Evolutionary conservation across 2,329 filamentous ascomycete species (phyloP).

Genomic region (Tetracladium maxilliforme): DNA sequence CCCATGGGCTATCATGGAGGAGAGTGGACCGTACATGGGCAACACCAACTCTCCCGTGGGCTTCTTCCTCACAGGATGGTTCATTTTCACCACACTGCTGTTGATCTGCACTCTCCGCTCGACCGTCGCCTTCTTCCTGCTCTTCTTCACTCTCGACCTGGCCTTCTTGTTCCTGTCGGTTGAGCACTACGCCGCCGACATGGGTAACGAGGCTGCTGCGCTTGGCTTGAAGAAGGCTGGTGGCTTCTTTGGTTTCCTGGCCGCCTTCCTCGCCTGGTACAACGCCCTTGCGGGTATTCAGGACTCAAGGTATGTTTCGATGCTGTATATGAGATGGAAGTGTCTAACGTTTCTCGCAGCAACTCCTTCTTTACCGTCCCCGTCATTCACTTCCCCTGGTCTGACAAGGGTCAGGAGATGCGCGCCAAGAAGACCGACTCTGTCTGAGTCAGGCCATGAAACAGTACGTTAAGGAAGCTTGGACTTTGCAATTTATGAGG

Average conservation of each 20-base stretch:
- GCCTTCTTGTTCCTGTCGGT: constrained; percentile 43
- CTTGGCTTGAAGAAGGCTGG: constrained; percentile 50
- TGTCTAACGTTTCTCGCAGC: constrained; percentile 33
- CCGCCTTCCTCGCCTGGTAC: constrained; percentile 78
- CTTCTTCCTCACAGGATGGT: constrained; percentile 45
- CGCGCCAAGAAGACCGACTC: constrained; percentile 37
- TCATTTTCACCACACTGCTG: constrained; percentile 45
- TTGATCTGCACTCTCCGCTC: constrained; percentile 41
- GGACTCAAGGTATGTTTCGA: constrained; percentile 42
- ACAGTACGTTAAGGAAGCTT: no score
- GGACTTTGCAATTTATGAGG: no score
- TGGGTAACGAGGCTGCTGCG: constrained; percentile 7
- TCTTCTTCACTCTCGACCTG: constrained; percentile 43
- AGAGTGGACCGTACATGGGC: constrained; percentile 13
- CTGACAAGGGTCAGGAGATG: constrained; percentile 53
- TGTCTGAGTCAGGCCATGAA: constrained; percentile 18
- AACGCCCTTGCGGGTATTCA: constrained; percentile 72
- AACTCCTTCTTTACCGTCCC: constrained; percentile 83
- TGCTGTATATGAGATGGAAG: no score
- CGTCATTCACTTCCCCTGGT: constrained; percentile 92
- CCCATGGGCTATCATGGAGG: constrained; percentile 32
- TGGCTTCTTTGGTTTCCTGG: constrained; percentile 66
- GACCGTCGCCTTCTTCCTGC: constrained; percentile 42
- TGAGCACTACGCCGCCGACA: constrained; percentile 22
- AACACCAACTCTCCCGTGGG: constrained; percentile 30